Evolutionary conservation across 768 basidiomycete genomes (phyloP).

Genomic region (Collybia sordida): DNA sequence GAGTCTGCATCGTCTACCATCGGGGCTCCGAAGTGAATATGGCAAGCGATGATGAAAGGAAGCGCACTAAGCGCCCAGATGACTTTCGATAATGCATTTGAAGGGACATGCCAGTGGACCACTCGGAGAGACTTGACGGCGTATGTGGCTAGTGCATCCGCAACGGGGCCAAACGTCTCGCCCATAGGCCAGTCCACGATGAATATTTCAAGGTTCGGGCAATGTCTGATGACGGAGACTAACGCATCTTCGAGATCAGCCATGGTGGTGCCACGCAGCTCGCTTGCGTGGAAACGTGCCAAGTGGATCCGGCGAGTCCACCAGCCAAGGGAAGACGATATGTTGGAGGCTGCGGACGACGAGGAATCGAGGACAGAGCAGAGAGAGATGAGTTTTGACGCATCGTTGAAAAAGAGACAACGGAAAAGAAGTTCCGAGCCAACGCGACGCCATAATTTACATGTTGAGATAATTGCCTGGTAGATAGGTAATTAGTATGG

Average conservation of each 20-base stretch:
- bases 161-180: constrained; percentile 59
- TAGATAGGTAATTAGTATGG: not conserved
- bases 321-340: constrained; percentile 59
- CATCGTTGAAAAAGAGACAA: constrained; percentile 66
- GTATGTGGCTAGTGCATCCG: constrained; percentile 56
- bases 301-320: constrained; percentile 76
- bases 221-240: constrained; percentile 57
- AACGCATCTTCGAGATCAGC: constrained; percentile 54
- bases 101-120: constrained; percentile 59
- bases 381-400: constrained; percentile 51
- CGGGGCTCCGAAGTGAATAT: constrained; percentile 49
- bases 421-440: constrained; percentile 69
- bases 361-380: constrained; percentile 51
- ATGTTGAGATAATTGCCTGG: constrained; percentile 69
- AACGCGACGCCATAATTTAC: constrained; percentile 58
- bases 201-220: constrained; percentile 75
- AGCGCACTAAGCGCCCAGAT: constrained; percentile 73
- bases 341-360: constrained; percentile 29
- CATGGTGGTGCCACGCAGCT: constrained; percentile 38
- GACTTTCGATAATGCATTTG: constrained; percentile 56
- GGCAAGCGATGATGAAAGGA: constrained; percentile 52
- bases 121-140: constrained; percentile 55
- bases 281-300: constrained; percentile 43
- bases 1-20: constrained; percentile 31
- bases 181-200: constrained; percentile 67